Percentiles rank a stretch among this genome's conserved stretches.
Conservation (phyloP, 768 basidiomycete genomes). For the Leccinum obscurum region DNA sequence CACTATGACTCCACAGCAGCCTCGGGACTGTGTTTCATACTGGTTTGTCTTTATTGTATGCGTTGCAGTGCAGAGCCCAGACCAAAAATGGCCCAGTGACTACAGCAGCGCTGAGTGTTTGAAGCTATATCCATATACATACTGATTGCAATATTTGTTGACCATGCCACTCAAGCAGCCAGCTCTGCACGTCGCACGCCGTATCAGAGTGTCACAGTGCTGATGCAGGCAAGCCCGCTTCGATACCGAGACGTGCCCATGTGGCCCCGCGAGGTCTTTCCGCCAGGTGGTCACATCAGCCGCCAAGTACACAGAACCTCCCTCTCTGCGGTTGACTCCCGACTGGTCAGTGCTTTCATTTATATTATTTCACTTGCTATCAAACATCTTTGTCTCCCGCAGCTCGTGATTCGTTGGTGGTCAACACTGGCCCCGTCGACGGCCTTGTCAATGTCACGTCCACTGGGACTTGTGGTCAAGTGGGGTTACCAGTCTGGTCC, state of each 20-base stretch:
- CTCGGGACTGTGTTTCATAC: neutral
- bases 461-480: slow-evolving; percentile 42
- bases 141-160: neutral
- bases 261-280: neutral
- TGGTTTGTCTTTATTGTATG: neutral
- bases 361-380: neutral
- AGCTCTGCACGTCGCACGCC: neutral
- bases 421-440: neutral
- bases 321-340: neutral
- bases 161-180: neutral
- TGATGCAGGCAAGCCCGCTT: neutral
- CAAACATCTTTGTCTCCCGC: neutral
- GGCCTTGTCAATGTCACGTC: slow-evolving; percentile 40
- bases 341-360: neutral
- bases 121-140: neutral
- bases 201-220: neutral
- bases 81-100: neutral
- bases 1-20: neutral
- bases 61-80: neutral
- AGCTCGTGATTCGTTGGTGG: neutral
- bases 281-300: neutral
- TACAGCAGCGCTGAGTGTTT: neutral
- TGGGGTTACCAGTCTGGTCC: slow-evolving; percentile 49
- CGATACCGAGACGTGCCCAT: neutral
- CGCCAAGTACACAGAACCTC: neutral